Evolutionary conservation across 1,139 yeast genomes (phyloP).

Genomic region (Keqinozyma sinolaborantium): DNA sequence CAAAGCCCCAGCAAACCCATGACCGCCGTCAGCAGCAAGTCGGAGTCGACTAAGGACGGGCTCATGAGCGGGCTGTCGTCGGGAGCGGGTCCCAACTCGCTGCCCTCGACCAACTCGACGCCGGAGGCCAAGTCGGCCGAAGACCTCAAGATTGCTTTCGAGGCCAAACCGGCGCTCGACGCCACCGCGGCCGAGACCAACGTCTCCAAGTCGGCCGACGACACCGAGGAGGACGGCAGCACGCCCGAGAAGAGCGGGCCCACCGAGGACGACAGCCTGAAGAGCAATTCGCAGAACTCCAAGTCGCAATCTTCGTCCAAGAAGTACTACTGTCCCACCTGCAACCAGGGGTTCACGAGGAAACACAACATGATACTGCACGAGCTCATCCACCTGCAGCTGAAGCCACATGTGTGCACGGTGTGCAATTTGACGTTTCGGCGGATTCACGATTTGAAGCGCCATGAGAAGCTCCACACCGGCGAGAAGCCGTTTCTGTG

Average conservation of each 20-base stretch:
- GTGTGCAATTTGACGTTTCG: constrained; percentile 64
- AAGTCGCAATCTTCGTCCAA: constrained; percentile 6
- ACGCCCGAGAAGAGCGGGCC: background rate
- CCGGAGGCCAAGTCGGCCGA: constrained; percentile 2
- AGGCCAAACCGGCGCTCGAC: background rate
- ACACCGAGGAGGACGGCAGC: constrained; percentile 1
- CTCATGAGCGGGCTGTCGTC: constrained; percentile 4
- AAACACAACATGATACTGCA: constrained; percentile 76
- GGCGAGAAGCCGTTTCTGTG: constrained; percentile 73
- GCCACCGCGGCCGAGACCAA: background rate
- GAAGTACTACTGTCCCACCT: constrained; percentile 52
- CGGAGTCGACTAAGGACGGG: constrained; percentile 3
- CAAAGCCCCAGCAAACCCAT: too few species aligned
- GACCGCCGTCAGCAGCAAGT: too few species aligned
- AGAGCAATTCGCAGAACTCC: constrained; percentile 2
- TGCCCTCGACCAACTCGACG: constrained; percentile 2
- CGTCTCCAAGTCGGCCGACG: background rate
- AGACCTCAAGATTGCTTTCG: background rate
- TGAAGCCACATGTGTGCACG: constrained; percentile 66
- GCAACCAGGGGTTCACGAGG: constrained; percentile 62
- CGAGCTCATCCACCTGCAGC: constrained; percentile 62
- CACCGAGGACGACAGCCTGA: constrained; percentile 1
- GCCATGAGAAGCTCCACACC: constrained; percentile 74
- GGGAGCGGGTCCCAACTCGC: constrained; percentile 2
- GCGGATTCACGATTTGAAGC: constrained; percentile 69